Base-by-base conservation (phyloP, 805 yeast genomes). In the Candida coleopterorum region DNA sequence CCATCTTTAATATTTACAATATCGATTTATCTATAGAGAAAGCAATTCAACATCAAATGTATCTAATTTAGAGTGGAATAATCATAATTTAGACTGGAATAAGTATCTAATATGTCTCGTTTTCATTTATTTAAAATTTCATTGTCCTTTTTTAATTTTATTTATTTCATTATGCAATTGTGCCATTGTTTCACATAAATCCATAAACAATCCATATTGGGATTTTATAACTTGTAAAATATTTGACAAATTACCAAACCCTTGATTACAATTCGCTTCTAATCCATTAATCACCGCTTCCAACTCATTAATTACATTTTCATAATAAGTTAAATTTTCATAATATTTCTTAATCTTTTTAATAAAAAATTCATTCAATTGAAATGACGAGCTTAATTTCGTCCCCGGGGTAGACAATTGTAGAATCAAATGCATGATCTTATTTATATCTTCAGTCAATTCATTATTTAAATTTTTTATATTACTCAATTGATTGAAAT, bases 131-230 rank as follows among this genome's bases (percentile, higher is more conserved):
- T n/a, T n/a, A n/a, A n/a, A 18, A 9, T 22, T 15, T 18, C 27
- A 17, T 18, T 31, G 8, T 48, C 28, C 2, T 38, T 16, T 36
- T 33, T n/a, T n/a, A n/a, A 29, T 18, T 41, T 34, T 50, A 35
- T 41, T 46, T 16, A 62, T 58, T 43, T 60, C 62, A 32, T 50
- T 58, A 56, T 83, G 90, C 27, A 81, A 56, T 46, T 79, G 85
- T 2, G 90, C 89, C 52, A 81, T 71, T 27, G 76, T 72, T 53
- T 82, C 85, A 33, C 89, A 81, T 29, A 81, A 66, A 54, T 82
- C 89, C 78, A 82, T 79, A 56, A 81, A 84, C 36, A 83, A 60
- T 29, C 67, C 66, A 52, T 80, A 83, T 56, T 83, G 90, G 47
- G 77, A 79, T 38, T 75, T 75, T 18, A 84, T 70, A 0, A 85